phyloP scores from a whole-genome alignment of 345 rosid genomes.

The Chamaenerion angustifolium region DNA sequence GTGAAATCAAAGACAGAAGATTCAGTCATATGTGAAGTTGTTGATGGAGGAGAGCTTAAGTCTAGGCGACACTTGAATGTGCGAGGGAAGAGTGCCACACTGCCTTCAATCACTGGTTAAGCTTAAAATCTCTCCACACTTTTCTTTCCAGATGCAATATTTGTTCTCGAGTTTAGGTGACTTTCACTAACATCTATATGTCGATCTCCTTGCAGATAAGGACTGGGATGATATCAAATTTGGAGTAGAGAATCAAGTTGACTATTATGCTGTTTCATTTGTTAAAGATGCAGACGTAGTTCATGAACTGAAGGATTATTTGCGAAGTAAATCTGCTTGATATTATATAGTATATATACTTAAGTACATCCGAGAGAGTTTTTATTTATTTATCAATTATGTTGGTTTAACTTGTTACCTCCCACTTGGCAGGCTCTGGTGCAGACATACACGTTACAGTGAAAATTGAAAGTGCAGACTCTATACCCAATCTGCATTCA shows the following conservation, averaged over 20 bases:
- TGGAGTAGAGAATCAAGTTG: slow-evolving; percentile 92
- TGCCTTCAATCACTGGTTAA: slow-evolving; percentile 92
- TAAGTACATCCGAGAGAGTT: not conserved
- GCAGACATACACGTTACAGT: slow-evolving; percentile 88
- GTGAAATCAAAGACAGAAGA: slow-evolving; percentile 94
- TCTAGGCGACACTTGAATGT: slow-evolving; percentile 95
- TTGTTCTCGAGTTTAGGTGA: no score
- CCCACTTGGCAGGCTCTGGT: slow-evolving; percentile 40
- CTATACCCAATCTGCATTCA: slow-evolving; percentile 85
- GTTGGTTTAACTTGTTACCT: slow-evolving; percentile 2
- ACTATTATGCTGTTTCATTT: slow-evolving; percentile 92
- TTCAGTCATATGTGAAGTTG: slow-evolving; percentile 84
- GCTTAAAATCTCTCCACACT: not conserved
- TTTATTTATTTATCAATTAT: not conserved
- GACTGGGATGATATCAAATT: slow-evolving; percentile 99
- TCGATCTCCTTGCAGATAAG: slow-evolving; percentile 47
- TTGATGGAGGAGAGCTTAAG: slow-evolving; percentile 98
- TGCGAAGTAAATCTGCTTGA: slow-evolving; percentile 32
- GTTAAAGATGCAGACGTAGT: slow-evolving; percentile 99
- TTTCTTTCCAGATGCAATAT: not conserved
- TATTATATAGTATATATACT: not conserved
- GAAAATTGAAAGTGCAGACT: slow-evolving; percentile 95
- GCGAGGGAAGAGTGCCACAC: slow-evolving; percentile 92
- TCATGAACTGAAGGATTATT: slow-evolving; percentile 91
- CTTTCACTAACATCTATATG: not conserved